Percentiles rank a stretch among this genome's conserved stretches.
Conservation (phyloP, 2,329 filamentous ascomycete genomes). For the Fusarium sp. region DNA sequence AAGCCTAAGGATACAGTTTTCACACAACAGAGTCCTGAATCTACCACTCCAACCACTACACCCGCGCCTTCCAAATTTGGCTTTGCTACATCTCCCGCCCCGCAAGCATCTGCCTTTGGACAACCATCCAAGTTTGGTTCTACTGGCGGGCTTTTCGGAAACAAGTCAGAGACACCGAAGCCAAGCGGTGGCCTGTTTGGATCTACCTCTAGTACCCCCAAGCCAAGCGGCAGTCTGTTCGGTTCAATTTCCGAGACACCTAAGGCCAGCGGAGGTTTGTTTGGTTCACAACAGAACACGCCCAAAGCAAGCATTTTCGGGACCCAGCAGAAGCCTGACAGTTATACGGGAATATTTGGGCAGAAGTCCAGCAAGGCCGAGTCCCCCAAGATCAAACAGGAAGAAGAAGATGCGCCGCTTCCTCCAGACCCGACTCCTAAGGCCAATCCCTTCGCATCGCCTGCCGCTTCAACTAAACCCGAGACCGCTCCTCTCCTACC, state of each 20-base stretch:
- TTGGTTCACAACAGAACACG: slow-evolving; percentile 40
- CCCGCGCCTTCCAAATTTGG: slow-evolving; percentile 63
- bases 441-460: not conserved
- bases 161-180: slow-evolving; percentile 44
- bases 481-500: slow-evolving; percentile 60
- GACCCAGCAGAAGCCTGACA: slow-evolving; percentile 36
- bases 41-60: slow-evolving; percentile 64
- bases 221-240: slow-evolving; percentile 34
- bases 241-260: slow-evolving; percentile 46
- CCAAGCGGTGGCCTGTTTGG: slow-evolving; percentile 45
- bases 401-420: slow-evolving; percentile 57
- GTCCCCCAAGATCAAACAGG: slow-evolving; percentile 54
- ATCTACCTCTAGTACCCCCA: slow-evolving; percentile 34
- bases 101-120: slow-evolving; percentile 51
- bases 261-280: slow-evolving; percentile 42
- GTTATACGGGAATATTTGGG: slow-evolving; percentile 44
- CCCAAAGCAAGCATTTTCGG: slow-evolving; percentile 41
- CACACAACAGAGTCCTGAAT: slow-evolving; percentile 47
- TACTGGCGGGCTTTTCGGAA: slow-evolving; percentile 47
- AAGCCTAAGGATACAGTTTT: slow-evolving; percentile 51
- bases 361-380: slow-evolving; percentile 39
- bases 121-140: slow-evolving; percentile 48
- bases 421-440: slow-evolving; percentile 67
- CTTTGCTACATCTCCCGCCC: slow-evolving; percentile 52
- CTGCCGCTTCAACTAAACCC: slow-evolving; percentile 52